Conservation (phyloP, 73 alveolate species). For the Strombidium stylifer region DNA sequence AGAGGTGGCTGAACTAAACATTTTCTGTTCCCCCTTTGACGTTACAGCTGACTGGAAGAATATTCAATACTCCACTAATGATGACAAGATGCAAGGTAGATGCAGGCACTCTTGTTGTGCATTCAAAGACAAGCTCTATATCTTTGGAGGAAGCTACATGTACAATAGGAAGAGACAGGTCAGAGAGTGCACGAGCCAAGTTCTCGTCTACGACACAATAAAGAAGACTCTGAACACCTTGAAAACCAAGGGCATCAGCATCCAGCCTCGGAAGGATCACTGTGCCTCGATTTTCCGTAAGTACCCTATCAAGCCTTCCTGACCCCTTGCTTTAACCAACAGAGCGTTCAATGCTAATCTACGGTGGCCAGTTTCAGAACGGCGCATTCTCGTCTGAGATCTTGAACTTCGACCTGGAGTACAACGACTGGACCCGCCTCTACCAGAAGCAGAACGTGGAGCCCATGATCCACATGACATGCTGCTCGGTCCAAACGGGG, state of each 20-base stretch:
- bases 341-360: slow-evolving; percentile 33
- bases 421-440: slow-evolving; percentile 24
- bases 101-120: slow-evolving; percentile 4
- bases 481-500: background rate
- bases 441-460: slow-evolving; percentile 10
- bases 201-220: slow-evolving; percentile 1
- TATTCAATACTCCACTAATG: slow-evolving; percentile 10
- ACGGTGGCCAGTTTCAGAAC: slow-evolving; percentile 32
- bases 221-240: slow-evolving; percentile 11
- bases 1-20: slow-evolving; percentile 2
- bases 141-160: slow-evolving; percentile 40
- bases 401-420: slow-evolving; percentile 13
- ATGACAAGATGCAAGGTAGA: slow-evolving; percentile 24
- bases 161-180: slow-evolving; percentile 27
- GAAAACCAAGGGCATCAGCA: slow-evolving; percentile 17
- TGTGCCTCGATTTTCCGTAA: slow-evolving; percentile 25
- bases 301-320: no score
- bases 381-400: slow-evolving; percentile 24
- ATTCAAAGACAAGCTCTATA: slow-evolving; percentile 5
- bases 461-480: background rate
- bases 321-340: background rate
- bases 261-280: slow-evolving; percentile 28
- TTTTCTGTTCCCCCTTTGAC: background rate
- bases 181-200: slow-evolving; percentile 27
- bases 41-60: background rate